Base-by-base conservation (phyloP, 768 basidiomycete species). In the Myochromella boudieri region DNA sequence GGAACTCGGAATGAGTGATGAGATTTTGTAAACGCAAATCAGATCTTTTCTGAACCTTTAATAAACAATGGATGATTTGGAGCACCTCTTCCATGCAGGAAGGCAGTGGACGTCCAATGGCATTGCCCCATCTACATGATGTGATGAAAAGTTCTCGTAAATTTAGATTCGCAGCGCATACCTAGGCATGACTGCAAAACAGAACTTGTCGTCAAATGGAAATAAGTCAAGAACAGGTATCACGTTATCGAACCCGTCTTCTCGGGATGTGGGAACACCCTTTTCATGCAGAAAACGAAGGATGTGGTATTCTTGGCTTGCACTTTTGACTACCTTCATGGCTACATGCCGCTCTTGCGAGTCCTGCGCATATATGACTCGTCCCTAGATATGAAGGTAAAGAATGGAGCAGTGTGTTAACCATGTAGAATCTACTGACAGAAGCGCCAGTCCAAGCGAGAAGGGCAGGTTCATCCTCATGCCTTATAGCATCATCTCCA, bases 131-230 rank as follows among this genome's bases (percentile, higher is more conserved):
- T 38, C 60, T 61, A 25, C n/a, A 45, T 32, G 15, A 37, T 42
- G 18, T 22, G 22, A n/a, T 25, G 34, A 48, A 24, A 22, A 24
- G 14, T 0, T 21, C 7, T 27, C 10, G 4, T 31, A 40, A 9
- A 10, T 14, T 20, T 10, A 38, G 10, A 6, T 12, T 21, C 14
- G 21, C 21, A 26, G 15, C 28, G 20, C 46, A 3, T 27, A 54
- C 56, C 64, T 58, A 6, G 67, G 67, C 61, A 64, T 66, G 9
- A 68, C 57, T 7, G 47, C 56, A 37, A 66, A 60, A 42, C 55
- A 62, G 24, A 52, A 53, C 9, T n/a, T n/a, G n/a, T 53, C 62
- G n/a, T 51, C 47, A 14, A 42, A 37, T 0, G 54, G 41, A 1
- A 67, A 37, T 4, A 68, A 20, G 4, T 66, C 60, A 0, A 62